Percentiles rank a stretch among this genome's conserved stretches.
These are phyloP conservation scores for Lenzites betulinus DNA, from an alignment of 768 basidiomycete genomes.

Conservation along the genomic window DNA sequence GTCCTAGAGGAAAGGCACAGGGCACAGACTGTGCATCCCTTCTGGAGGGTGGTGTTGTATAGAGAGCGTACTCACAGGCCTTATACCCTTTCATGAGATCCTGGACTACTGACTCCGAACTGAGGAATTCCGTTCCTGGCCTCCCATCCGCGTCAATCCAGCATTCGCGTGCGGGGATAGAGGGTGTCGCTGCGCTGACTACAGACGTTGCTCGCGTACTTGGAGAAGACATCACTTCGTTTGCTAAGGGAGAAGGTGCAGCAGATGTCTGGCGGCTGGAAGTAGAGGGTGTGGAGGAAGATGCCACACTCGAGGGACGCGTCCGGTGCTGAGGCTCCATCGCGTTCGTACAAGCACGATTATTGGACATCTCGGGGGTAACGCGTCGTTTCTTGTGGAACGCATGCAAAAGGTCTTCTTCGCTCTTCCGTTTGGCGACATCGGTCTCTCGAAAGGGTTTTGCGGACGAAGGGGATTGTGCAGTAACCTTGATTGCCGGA, in stretches of 20 bases:
- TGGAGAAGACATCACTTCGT: slow-evolving; percentile 52
- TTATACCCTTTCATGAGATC: slow-evolving; percentile 68
- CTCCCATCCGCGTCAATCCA: slow-evolving; percentile 59
- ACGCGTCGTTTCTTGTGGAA: slow-evolving; percentile 31
- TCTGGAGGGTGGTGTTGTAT: background rate
- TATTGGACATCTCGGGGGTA: slow-evolving; percentile 12
- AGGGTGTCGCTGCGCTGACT: slow-evolving; percentile 43
- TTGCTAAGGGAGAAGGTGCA: slow-evolving; percentile 22
- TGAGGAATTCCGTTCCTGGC: slow-evolving; percentile 54
- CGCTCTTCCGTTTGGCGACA: slow-evolving; percentile 24
- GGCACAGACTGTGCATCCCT: background rate
- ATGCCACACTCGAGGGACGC: slow-evolving; percentile 24
- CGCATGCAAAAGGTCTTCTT: background rate
- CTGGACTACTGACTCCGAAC: slow-evolving; percentile 66
- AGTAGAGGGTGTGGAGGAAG: slow-evolving; percentile 10
- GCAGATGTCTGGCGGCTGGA: slow-evolving; percentile 17
- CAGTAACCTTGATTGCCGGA: slow-evolving; percentile 22
- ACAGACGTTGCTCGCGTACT: slow-evolving; percentile 69
- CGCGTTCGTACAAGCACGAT: background rate
- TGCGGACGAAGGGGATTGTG: slow-evolving; percentile 25
- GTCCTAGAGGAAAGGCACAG: too few species aligned
- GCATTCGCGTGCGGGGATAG: slow-evolving; percentile 39
- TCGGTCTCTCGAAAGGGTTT: slow-evolving; percentile 19
- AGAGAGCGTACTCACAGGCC: slow-evolving; percentile 50
- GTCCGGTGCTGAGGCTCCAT: slow-evolving; percentile 6